Evolutionary conservation across 108 stramenopile species (phyloP).

Genomic region (Nitzschia sp.): DNA sequence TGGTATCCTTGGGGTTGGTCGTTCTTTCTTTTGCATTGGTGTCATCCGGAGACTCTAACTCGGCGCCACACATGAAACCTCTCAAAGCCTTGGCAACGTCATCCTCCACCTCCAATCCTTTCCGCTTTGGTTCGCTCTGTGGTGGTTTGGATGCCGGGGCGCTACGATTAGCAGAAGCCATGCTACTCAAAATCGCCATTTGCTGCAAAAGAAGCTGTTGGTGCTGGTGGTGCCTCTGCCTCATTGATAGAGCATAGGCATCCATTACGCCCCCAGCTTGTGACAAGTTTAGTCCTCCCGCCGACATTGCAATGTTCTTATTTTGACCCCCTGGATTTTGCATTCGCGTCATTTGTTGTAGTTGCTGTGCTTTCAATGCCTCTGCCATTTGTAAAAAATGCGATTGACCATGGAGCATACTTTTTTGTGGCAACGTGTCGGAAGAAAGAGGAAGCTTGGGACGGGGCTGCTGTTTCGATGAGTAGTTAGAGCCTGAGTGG

Average conservation of each 20-base stretch:
- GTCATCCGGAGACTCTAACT: background rate
- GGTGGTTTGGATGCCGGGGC: background rate
- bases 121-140: background rate
- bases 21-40: background rate
- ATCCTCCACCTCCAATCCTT: slow-evolving; percentile 16
- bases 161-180: background rate
- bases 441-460: no score
- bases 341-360: background rate
- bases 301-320: no score
- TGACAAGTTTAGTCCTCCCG: no score
- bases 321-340: no score
- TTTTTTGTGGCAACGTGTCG: no score
- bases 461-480: no score
- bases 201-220: background rate
- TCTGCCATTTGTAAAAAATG: background rate
- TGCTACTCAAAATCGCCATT: background rate
- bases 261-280: no score
- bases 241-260: no score
- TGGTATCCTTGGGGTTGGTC: background rate
- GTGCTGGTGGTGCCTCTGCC: background rate
- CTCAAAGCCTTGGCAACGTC: slow-evolving; percentile 6
- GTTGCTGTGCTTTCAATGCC: background rate
- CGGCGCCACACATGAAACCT: slow-evolving; percentile 6
- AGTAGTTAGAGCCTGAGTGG: no score
- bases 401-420: no score